Percentiles rank a stretch among this genome's conserved stretches.
phyloP scores from a whole-genome alignment of 257 asterid species.

The Przewalskia tangutica region DNA sequence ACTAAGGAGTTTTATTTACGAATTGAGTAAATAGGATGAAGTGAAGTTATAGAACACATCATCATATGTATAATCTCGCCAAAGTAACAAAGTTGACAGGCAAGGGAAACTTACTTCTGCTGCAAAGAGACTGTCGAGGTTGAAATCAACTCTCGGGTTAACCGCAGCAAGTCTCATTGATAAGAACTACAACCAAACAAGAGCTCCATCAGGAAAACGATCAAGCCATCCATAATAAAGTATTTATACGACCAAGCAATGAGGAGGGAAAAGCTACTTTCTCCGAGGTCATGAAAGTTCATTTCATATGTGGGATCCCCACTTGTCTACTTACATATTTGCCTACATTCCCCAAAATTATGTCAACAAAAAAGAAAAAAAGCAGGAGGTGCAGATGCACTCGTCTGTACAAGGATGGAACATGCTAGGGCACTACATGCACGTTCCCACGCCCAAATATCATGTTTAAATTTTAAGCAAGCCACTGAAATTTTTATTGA shows the following conservation, averaged over 20 bases:
- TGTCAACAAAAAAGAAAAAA: not conserved
- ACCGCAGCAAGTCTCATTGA: slow-evolving; percentile 95
- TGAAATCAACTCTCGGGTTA: slow-evolving; percentile 65
- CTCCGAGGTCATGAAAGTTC: not conserved
- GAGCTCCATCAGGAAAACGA: slow-evolving; percentile 8
- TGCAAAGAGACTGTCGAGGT: slow-evolving; percentile 53
- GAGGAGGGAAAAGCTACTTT: not conserved
- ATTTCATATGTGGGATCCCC: not conserved
- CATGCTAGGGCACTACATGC: not conserved
- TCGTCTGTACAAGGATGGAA: slow-evolving; percentile 8
- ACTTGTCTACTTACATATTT: not conserved
- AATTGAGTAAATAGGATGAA: not conserved
- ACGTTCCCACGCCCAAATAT: not conserved
- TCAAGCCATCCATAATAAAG: not conserved
- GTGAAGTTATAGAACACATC: not conserved
- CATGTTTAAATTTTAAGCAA: not conserved
- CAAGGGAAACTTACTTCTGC: slow-evolving; percentile 45
- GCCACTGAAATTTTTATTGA: not conserved
- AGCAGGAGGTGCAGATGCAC: not conserved
- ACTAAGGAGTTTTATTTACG: not conserved
- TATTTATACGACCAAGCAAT: not conserved
- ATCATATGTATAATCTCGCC: not conserved
- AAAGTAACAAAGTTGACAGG: not conserved
- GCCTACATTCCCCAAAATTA: not conserved
- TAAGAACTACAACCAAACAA: slow-evolving; percentile 42